Conservation (phyloP, 2,329 filamentous ascomycete genomes). For the Ophiocordyceps camponoti-rufipedis region DNA sequence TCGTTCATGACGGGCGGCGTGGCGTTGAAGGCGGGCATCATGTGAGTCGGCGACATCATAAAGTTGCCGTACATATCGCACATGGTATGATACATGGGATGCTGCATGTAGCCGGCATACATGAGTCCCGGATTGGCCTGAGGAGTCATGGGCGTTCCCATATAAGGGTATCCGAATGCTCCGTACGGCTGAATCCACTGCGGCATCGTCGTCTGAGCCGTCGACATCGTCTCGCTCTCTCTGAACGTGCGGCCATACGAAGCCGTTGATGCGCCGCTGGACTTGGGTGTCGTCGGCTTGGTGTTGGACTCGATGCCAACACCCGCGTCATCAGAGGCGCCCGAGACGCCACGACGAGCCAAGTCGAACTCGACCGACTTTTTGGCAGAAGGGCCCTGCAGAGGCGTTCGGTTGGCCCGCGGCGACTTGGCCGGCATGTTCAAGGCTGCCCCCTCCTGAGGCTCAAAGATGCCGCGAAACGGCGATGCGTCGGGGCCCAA, state of each 20-base stretch:
- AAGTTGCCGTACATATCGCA: conserved; percentile 7
- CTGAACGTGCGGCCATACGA: not conserved
- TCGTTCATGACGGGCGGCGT: not conserved
- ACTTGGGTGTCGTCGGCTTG: conserved; percentile 1
- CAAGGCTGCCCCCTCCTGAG: not conserved
- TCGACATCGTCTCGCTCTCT: not conserved
- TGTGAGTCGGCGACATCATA: conserved; percentile 5
- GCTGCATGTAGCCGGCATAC: conserved; percentile 7
- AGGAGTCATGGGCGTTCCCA: conserved; percentile 6
- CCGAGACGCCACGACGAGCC: not conserved
- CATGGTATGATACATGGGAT: conserved; percentile 5
- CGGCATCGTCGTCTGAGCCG: conserved; percentile 3
- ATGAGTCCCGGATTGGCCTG: conserved; percentile 5
- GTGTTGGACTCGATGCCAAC: not conserved
- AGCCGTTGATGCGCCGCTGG: not conserved
- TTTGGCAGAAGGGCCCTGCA: not conserved
- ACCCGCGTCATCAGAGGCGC: not conserved
- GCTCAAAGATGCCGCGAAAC: conserved; percentile 1
- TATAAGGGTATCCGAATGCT: conserved; percentile 4
- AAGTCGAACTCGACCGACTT: conserved; percentile 4
- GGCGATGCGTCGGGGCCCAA: conserved; percentile 2
- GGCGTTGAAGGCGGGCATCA: conserved; percentile 6
- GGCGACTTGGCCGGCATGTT: not conserved
- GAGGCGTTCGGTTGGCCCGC: not conserved
- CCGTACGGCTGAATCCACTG: conserved; percentile 6